These are phyloP conservation scores for Backusella sp. DNA, from an alignment of 192 early-diverging fungal genomes.

Conservation along the genomic window DNA sequence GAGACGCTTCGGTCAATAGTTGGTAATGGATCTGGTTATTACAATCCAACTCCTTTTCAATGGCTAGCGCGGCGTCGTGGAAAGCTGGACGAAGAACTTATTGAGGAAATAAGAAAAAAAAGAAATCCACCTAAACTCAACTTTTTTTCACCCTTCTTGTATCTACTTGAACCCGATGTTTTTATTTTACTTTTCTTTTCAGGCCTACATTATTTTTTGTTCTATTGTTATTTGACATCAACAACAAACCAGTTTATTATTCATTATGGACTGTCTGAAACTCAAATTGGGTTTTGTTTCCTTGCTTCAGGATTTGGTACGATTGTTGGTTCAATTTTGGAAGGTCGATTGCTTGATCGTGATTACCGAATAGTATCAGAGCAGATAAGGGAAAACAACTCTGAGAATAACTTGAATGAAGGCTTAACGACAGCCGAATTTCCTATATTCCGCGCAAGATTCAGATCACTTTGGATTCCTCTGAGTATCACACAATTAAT, in stretches of 20 bases:
- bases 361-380: background rate
- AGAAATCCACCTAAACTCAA: background rate
- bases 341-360: background rate
- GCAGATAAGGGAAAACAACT: background rate
- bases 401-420: background rate
- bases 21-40: slow-evolving; percentile 23
- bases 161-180: background rate
- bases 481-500: slow-evolving; percentile 1
- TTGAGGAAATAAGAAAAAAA: background rate
- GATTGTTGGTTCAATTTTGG: background rate
- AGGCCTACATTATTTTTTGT: background rate
- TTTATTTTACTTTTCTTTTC: background rate
- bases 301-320: slow-evolving; percentile 13
- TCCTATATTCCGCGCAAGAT: slow-evolving; percentile 18
- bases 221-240: background rate
- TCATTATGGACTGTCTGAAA: background rate
- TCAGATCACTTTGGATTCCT: slow-evolving; percentile 19
- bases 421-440: background rate
- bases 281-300: background rate
- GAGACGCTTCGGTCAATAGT: slow-evolving; percentile 30
- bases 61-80: slow-evolving; percentile 8
- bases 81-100: background rate
- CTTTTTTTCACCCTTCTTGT: background rate
- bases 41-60: slow-evolving; percentile 25
- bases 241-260: background rate